Base-by-base conservation (phyloP, 225 moss, liverwort and hornwort genomes). In the Bryoerythrophyllum caledonicum region DNA sequence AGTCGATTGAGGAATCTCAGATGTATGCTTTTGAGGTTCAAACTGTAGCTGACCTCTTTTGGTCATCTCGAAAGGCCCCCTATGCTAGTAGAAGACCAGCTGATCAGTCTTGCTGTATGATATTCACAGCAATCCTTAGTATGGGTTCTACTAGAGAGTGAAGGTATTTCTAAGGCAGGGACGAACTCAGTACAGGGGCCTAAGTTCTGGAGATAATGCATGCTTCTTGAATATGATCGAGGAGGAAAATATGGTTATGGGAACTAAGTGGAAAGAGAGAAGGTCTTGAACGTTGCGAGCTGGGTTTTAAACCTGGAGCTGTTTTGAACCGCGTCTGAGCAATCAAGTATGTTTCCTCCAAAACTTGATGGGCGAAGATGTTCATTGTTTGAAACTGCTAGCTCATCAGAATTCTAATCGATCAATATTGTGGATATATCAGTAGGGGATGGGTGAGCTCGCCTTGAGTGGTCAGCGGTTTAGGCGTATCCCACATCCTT, bases 401-500 rank as follows among this genome's bases (percentile, higher is more conserved):
- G 57, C 71, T 10, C 25, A 17, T 67, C 64, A 67, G 8, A 24
- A 57, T 74, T 53, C 66, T 75, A 80, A 46, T 70, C 56, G 48
- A 56, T 30, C 53, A 60, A 46, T 51, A 70, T 70, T 73, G 73
- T 76, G 82, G 41, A 25, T 86, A 67, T 77, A 65, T 44, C 52
- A 82, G 80, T 82, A 87, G 89, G 86, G 87, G 65, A 90, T 90
- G 90, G 90, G 81, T 83, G 90, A 90, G 80, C 77, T 84, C 68
- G 80, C 84, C 79, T 84, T 85, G 85, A 90, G 81, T 79, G 85
- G 85, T 81, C 87, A 87, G 79, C 87, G 90, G 79, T 90, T 87
- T 77, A 87, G 82, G 71, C 90, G 87, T 76, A 76, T 85, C 71
- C 83, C 87, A 74, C 90, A 83, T 85, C 90, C 90, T 49, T 87